Conservation (phyloP, 768 basidiomycete species). For the Termitomyces sp. region DNA sequence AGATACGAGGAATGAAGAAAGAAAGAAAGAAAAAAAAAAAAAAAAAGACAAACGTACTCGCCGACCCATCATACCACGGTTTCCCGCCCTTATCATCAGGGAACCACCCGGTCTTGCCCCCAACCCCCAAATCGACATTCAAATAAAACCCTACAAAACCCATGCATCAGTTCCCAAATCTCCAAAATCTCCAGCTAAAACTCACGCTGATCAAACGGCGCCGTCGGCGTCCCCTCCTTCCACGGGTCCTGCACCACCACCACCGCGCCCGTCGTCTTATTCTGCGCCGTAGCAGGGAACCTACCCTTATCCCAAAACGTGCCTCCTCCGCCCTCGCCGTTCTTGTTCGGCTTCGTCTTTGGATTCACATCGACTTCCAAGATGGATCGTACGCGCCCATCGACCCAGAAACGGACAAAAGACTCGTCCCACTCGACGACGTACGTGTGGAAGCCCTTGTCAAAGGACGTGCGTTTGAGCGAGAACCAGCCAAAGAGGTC, state of each 20-base stretch:
- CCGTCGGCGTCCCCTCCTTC: slow-evolving; percentile 49
- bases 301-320: slow-evolving; percentile 64
- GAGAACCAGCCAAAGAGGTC: slow-evolving; percentile 47
- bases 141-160: slow-evolving; percentile 63
- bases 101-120: slow-evolving; percentile 89
- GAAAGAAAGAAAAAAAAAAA: not conserved
- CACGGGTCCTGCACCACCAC: slow-evolving; percentile 66
- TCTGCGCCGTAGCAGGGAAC: slow-evolving; percentile 61
- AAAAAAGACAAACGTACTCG: slow-evolving; percentile 30
- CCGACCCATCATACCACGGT: slow-evolving; percentile 69
- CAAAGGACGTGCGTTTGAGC: slow-evolving; percentile 46
- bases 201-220: slow-evolving; percentile 81
- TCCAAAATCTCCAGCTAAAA: too few species aligned
- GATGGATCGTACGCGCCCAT: slow-evolving; percentile 61
- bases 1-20: not conserved
- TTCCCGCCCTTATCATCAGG: slow-evolving; percentile 73
- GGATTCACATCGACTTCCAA: slow-evolving; percentile 50
- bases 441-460: slow-evolving; percentile 66
- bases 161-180: not conserved
- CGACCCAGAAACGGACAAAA: slow-evolving; percentile 76
- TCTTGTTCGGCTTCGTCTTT: slow-evolving; percentile 25
- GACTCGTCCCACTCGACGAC: slow-evolving; percentile 71
- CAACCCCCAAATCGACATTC: slow-evolving; percentile 69
- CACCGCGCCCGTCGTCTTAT: slow-evolving; percentile 51
- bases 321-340: slow-evolving; percentile 35